Conservation (phyloP, 2,329 filamentous ascomycete species). For the Plectosphaerella plurivora region DNA sequence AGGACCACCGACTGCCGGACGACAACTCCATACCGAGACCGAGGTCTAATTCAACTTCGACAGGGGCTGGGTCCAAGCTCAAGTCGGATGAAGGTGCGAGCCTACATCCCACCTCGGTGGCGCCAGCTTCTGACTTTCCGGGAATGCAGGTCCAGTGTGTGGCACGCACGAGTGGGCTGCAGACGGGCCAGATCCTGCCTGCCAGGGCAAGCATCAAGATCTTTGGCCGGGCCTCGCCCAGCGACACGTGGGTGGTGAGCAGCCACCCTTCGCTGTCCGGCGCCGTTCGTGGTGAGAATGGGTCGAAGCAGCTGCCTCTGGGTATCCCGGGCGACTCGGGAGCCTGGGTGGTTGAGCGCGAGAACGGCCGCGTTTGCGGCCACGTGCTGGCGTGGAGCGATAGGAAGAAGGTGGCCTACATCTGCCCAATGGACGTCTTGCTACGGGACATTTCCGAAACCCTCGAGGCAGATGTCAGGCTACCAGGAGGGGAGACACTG, state of each 20-base stretch:
- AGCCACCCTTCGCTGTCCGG: slow-evolving; percentile 25
- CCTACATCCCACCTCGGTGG: slow-evolving; percentile 54
- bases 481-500: slow-evolving; percentile 57
- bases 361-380: slow-evolving; percentile 75
- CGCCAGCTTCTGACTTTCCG: slow-evolving; percentile 57
- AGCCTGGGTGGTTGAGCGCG: slow-evolving; percentile 84
- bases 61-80: background rate
- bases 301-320: slow-evolving; percentile 31
- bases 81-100: slow-evolving; percentile 22
- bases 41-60: background rate
- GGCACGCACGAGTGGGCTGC: slow-evolving; percentile 80
- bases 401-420: slow-evolving; percentile 78
- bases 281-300: slow-evolving; percentile 4
- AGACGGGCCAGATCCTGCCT: slow-evolving; percentile 71
- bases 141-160: slow-evolving; percentile 81
- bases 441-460: slow-evolving; percentile 81
- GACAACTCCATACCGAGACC: slow-evolving; percentile 60
- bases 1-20: slow-evolving; percentile 63
- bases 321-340: slow-evolving; percentile 85
- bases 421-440: slow-evolving; percentile 90
- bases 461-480: slow-evolving; percentile 66
- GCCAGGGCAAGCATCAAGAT: slow-evolving; percentile 83
- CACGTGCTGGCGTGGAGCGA: slow-evolving; percentile 87
- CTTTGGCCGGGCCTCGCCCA: slow-evolving; percentile 76
- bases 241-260: slow-evolving; percentile 61